Conservation (phyloP, 257 asterid species). For the Henckelia pumila region DNA sequence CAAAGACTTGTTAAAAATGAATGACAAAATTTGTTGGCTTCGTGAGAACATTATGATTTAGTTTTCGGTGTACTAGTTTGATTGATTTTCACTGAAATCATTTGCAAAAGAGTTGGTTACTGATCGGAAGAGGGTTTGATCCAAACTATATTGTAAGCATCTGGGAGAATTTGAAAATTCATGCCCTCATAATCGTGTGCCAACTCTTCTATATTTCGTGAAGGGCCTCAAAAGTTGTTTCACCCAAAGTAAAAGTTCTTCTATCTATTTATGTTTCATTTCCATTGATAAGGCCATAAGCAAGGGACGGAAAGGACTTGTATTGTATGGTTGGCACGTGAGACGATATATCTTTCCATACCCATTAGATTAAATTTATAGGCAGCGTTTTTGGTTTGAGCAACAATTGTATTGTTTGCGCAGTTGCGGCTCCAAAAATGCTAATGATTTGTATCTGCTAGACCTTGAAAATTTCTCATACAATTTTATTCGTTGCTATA, state of each 20-base stretch:
- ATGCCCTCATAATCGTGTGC: not conserved
- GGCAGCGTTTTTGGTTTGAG: no score
- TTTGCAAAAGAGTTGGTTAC: not conserved
- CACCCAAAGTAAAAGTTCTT: not conserved
- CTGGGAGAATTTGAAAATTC: not conserved
- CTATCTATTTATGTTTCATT: not conserved
- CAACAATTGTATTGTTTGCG: no score
- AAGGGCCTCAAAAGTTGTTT: not conserved
- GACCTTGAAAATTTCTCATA: not conserved
- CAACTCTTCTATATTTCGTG: not conserved
- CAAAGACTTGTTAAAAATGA: not conserved
- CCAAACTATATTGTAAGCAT: not conserved
- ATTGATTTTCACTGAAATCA: no score
- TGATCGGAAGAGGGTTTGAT: not conserved
- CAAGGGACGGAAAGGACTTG: no score
- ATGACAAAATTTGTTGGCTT: not conserved
- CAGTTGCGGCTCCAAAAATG: not conserved
- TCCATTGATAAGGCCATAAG: not conserved
- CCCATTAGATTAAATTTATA: no score
- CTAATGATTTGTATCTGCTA: not conserved
- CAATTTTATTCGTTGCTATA: no score
- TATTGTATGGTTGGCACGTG: no score
- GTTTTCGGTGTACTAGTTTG: not conserved
- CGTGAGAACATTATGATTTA: not conserved
- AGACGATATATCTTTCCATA: no score